Percentiles rank a stretch among this genome's conserved stretches.
Evolutionary conservation across 257 asterid genomes (phyloP).

Genomic region (Solanum megistacrolobum): DNA sequence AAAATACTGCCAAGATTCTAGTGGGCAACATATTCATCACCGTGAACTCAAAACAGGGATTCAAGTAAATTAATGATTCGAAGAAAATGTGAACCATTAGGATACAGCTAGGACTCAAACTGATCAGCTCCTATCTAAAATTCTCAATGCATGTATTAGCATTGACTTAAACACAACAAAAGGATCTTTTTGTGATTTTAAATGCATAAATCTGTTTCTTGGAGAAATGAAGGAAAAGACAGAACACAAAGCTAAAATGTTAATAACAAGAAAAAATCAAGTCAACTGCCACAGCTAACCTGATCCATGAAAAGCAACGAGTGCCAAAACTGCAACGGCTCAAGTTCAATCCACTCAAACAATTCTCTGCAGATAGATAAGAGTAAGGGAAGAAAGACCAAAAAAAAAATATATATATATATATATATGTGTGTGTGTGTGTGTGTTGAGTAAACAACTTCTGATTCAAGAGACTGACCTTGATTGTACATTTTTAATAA

Average conservation of each 20-base stretch:
- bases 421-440: too few relatives aligned
- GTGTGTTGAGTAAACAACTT: background rate
- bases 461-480: conserved; percentile 37
- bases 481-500: conserved; percentile 63
- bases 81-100: background rate
- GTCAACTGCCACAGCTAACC: conserved; percentile 34
- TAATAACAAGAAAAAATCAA: background rate
- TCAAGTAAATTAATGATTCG: background rate
- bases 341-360: conserved; percentile 94
- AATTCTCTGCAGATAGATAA: conserved; percentile 48
- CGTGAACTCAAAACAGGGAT: background rate
- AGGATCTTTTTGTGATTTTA: background rate
- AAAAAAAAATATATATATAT: background rate
- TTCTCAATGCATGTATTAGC: background rate
- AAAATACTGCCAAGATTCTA: background rate
- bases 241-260: background rate
- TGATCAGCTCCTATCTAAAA: background rate
- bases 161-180: background rate
- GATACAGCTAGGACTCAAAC: background rate
- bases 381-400: conserved; percentile 9
- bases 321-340: conserved; percentile 90
- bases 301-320: conserved; percentile 96
- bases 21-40: background rate
- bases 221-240: background rate
- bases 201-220: background rate